These are phyloP conservation scores for Zelopaecilomyces penicillatus DNA, from an alignment of 2,329 filamentous ascomycete genomes.

Conservation along the genomic window DNA sequence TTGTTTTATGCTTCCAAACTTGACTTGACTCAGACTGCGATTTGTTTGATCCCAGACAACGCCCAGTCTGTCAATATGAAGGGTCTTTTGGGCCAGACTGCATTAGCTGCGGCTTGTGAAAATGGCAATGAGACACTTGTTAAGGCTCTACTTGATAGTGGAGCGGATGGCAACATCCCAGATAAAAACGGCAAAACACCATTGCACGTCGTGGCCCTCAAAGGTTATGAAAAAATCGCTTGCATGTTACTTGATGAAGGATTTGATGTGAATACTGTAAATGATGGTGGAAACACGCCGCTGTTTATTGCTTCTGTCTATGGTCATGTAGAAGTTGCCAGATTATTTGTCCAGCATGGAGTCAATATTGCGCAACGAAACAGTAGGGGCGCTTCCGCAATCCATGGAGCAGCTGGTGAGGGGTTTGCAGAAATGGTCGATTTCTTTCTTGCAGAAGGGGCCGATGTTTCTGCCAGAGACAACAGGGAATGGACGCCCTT, in stretches of 20 bases:
- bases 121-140: background rate
- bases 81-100: background rate
- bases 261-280: background rate
- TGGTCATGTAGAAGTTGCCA: background rate
- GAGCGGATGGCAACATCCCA: background rate
- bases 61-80: background rate
- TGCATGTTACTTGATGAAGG: background rate
- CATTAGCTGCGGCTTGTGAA: background rate
- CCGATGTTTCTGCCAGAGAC: constrained; percentile 2
- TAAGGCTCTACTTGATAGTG: background rate
- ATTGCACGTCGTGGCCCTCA: background rate
- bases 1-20: constrained; percentile 1
- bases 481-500: background rate
- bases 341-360: too few relatives aligned
- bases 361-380: too few relatives aligned
- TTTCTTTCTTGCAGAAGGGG: constrained; percentile 12
- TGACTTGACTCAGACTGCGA: background rate
- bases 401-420: background rate
- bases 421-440: constrained; percentile 5
- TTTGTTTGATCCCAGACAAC: background rate
- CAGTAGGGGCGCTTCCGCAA: too few relatives aligned
- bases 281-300: background rate
- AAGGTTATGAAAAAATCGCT: background rate
- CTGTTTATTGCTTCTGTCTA: background rate
- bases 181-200: background rate